Percentiles rank a stretch among this genome's conserved stretches.
Conservation (phyloP, 2,329 filamentous ascomycete species). For the Apiospora pterosperma region DNA sequence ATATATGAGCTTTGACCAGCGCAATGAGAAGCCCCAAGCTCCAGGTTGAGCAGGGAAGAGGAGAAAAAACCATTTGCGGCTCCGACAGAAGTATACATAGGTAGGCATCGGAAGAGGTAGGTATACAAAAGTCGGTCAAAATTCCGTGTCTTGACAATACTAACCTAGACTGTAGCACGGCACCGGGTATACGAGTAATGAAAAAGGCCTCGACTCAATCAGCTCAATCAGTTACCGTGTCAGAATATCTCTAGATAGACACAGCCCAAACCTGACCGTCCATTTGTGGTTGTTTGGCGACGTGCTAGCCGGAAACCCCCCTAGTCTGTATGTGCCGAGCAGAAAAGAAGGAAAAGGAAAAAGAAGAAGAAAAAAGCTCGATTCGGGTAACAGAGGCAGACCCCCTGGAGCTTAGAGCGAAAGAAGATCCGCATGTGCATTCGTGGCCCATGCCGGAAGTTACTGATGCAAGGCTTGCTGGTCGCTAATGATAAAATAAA, state of each 20-base stretch:
- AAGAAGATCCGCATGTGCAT: neutral
- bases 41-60: neutral
- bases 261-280: neutral
- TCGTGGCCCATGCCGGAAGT: neutral
- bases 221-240: neutral
- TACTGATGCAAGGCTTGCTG: neutral
- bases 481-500: neutral
- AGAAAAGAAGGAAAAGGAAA: neutral
- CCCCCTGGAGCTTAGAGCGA: neutral
- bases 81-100: neutral
- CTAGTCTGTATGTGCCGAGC: neutral
- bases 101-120: neutral
- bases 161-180: neutral
- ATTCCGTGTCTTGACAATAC: neutral
- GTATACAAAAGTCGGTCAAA: neutral
- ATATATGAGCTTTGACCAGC: neutral
- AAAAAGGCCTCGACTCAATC: neutral
- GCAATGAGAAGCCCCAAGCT: neutral
- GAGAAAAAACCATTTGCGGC: neutral
- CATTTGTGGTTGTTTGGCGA: neutral
- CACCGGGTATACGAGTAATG: neutral
- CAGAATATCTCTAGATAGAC: neutral
- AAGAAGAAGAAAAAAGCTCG: neutral
- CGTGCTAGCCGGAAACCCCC: neutral
- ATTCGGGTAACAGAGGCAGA: conserved; percentile 1